Conservation (phyloP, 177 flowering plant genomes). For the Telopea speciosissima region DNA sequence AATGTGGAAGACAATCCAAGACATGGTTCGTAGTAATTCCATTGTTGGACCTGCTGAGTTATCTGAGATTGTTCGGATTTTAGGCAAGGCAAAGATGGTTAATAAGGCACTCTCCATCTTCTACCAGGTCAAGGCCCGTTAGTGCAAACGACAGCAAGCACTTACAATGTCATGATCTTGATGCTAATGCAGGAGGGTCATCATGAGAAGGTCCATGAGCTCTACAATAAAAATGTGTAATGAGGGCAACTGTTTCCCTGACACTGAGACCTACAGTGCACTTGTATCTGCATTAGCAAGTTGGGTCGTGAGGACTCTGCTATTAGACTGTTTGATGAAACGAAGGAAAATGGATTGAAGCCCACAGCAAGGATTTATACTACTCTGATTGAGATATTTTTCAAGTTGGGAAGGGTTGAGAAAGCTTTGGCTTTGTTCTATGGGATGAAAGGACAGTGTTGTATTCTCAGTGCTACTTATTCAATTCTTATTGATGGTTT, state of each 20-base stretch:
- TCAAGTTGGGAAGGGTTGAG: constrained; percentile 53
- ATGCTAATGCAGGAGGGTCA: constrained; percentile 83
- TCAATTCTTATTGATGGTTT: constrained; percentile 93
- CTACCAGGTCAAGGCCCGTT: constrained; percentile 61
- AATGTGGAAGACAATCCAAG: constrained; percentile 81
- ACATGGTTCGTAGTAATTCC: constrained; percentile 55
- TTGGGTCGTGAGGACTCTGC: constrained; percentile 70
- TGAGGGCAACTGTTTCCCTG: constrained; percentile 70
- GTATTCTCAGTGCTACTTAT: constrained; percentile 71
- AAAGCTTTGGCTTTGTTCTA: constrained; percentile 52
- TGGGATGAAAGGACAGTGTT: constrained; percentile 60
- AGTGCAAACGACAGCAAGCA: constrained; percentile 53
- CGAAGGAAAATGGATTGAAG: constrained; percentile 76
- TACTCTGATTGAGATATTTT: constrained; percentile 52
- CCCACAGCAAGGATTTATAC: constrained; percentile 86
- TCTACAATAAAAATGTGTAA: constrained; percentile 88
- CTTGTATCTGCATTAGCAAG: constrained; percentile 62
- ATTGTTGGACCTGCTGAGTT: constrained; percentile 48
- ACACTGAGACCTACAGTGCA: constrained; percentile 72
- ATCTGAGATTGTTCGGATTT: constrained; percentile 56
- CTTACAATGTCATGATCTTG: constrained; percentile 65
- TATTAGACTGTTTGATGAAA: constrained; percentile 74
- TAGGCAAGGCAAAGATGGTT: constrained; percentile 84
- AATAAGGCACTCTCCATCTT: constrained; percentile 79
- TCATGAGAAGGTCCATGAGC: constrained; percentile 74